A percentile compares a stretch with the other conserved stretches of the same genome.
These are phyloP conservation scores for Blumeriella jaapii DNA, from an alignment of 2,329 filamentous ascomycete genomes.

Conservation along the genomic window DNA sequence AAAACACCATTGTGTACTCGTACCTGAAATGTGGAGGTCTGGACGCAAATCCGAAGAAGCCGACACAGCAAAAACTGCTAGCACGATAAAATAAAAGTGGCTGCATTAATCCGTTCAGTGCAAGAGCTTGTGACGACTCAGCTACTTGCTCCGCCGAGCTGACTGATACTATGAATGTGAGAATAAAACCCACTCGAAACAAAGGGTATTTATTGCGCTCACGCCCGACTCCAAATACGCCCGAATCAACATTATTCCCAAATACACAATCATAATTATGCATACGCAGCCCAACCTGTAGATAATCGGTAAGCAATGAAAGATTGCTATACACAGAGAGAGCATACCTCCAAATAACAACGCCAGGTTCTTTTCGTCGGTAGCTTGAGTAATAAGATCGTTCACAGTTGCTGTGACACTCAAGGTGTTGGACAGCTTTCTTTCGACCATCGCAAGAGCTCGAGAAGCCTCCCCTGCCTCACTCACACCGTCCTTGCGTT, in stretches of 20 bases:
- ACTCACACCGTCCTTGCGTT: constrained; percentile 29
- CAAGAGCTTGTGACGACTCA: background rate
- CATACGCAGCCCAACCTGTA: constrained; percentile 41
- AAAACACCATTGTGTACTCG: no score
- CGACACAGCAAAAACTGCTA: no score
- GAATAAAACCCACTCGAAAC: background rate
- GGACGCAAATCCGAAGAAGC: no score
- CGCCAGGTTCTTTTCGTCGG: constrained; percentile 83
- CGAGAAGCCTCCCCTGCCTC: constrained; percentile 76
- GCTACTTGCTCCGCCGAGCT: background rate
- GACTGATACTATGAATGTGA: background rate
- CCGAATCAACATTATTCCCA: no score
- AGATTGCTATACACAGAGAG: background rate
- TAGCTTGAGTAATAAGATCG: constrained; percentile 91
- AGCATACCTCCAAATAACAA: constrained; percentile 60
- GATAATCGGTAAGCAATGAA: constrained; percentile 6
- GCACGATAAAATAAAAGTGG: no score
- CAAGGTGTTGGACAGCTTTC: constrained; percentile 88
- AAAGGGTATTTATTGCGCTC: background rate
- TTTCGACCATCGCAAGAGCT: constrained; percentile 83
- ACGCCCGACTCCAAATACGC: background rate
- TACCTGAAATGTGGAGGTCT: no score
- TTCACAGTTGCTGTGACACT: constrained; percentile 95
- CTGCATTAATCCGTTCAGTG: no score
- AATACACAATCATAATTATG: constrained; percentile 17